A percentile compares a stretch with the other conserved stretches of the same genome.
phyloP scores from a whole-genome alignment of 805 yeast species.

The Brettanomyces custersianus region DNA sequence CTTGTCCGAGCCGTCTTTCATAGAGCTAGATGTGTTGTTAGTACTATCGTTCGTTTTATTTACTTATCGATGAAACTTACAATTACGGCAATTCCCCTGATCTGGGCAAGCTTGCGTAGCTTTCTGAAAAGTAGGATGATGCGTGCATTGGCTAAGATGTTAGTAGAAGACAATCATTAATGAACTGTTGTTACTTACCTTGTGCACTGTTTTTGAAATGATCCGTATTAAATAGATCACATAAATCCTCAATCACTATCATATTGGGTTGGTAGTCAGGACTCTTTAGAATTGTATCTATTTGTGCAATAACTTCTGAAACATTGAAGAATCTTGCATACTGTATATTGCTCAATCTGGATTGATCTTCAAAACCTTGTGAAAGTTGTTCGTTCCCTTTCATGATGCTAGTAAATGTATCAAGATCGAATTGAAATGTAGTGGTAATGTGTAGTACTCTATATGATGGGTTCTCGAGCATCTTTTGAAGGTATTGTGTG shows the following conservation, averaged over 20 bases:
- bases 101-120: slow-evolving; percentile 17
- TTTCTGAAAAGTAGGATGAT: slow-evolving; percentile 10
- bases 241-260: slow-evolving; percentile 21
- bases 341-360: slow-evolving; percentile 3
- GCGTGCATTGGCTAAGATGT: slow-evolving; percentile 12
- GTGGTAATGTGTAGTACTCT: slow-evolving; percentile 9
- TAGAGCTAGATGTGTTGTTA: slow-evolving; percentile 4
- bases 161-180: background rate
- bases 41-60: background rate
- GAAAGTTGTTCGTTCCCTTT: background rate
- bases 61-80: slow-evolving; percentile 7
- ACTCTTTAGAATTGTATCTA: slow-evolving; percentile 1
- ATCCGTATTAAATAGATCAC: slow-evolving; percentile 19
- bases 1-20: slow-evolving; percentile 9
- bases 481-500: slow-evolving; percentile 9
- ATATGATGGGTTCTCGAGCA: background rate
- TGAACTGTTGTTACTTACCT: slow-evolving; percentile 14
- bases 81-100: slow-evolving; percentile 9
- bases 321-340: slow-evolving; percentile 11
- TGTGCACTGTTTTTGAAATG: slow-evolving; percentile 13
- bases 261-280: slow-evolving; percentile 4
- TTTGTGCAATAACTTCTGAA: slow-evolving; percentile 7
- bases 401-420: slow-evolving; percentile 3
- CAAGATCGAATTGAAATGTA: slow-evolving; percentile 8
- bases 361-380: too few species aligned